A percentile compares a stretch with the other conserved stretches of the same genome.
These are phyloP conservation scores for Flaveria robusta DNA, from an alignment of 129 eudicot genomes.

Conservation along the genomic window DNA sequence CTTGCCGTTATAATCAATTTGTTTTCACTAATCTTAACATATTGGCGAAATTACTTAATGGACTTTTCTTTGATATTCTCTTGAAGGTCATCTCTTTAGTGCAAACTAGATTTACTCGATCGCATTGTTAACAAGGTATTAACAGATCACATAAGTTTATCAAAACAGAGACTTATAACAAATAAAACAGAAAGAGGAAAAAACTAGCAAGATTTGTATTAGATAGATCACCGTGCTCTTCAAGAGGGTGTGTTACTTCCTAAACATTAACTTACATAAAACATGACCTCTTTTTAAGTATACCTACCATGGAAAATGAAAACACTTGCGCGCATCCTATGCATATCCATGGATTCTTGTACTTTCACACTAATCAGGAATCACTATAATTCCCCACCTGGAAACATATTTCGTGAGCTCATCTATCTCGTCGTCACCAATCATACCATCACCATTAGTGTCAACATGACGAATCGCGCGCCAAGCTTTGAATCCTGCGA, in stretches of 20 bases:
- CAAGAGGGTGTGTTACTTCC: background rate
- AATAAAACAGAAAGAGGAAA: too few species aligned
- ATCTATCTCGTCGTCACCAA: slow-evolving; percentile 41
- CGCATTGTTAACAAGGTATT: too few species aligned
- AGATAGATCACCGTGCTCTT: background rate
- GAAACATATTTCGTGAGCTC: slow-evolving; percentile 37
- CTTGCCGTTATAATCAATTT: too few species aligned
- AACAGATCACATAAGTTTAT: too few species aligned
- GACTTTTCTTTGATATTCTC: too few species aligned
- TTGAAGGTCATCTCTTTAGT: too few species aligned
- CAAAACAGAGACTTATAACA: too few species aligned
- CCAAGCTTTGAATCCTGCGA: slow-evolving; percentile 34
- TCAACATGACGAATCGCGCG: slow-evolving; percentile 41
- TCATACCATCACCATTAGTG: slow-evolving; percentile 45
- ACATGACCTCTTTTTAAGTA: background rate
- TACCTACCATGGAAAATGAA: slow-evolving; percentile 24
- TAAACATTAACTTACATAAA: background rate
- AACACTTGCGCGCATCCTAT: background rate
- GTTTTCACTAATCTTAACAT: too few species aligned
- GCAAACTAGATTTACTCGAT: too few species aligned
- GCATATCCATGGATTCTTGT: background rate
- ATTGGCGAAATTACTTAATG: too few species aligned
- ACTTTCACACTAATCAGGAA: background rate
- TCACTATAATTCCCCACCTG: slow-evolving; percentile 31
- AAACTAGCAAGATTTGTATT: background rate